These are phyloP conservation scores for Colletotrichum ledebouriae DNA, from an alignment of 2,329 filamentous ascomycete genomes.

Conservation along the genomic window DNA sequence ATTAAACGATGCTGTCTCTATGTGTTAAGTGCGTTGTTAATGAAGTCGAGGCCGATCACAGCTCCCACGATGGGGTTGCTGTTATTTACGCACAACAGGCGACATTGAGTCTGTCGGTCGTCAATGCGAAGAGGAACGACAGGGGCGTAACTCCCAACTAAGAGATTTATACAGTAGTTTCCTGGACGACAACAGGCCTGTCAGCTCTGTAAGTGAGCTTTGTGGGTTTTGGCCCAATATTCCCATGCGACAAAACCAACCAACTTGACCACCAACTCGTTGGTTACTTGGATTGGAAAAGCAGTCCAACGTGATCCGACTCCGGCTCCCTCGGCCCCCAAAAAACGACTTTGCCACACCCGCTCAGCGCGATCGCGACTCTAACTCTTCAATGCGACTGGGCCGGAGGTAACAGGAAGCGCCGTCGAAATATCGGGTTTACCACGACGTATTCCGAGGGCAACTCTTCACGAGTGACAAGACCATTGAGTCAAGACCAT, in stretches of 20 bases:
- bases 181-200: constrained; percentile 5
- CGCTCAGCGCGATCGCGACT: constrained; percentile 1
- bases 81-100: constrained; percentile 21
- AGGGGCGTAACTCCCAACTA: neutral
- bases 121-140: constrained; percentile 14
- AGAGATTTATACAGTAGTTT: neutral
- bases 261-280: constrained; percentile 10
- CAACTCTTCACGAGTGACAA: constrained; percentile 22
- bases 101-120: constrained; percentile 21
- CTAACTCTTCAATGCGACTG: constrained; percentile 13
- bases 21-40: constrained; percentile 9
- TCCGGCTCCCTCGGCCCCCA: neutral
- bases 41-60: neutral
- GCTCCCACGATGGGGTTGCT: constrained; percentile 12
- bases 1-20: constrained; percentile 6
- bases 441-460: constrained; percentile 25
- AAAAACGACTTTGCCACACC: constrained; percentile 5
- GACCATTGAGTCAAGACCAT: constrained; percentile 19
- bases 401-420: constrained; percentile 29
- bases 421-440: constrained; percentile 27
- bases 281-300: constrained; percentile 26
- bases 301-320: neutral
- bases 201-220: constrained; percentile 16
- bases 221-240: constrained; percentile 23
- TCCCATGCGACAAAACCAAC: constrained; percentile 8